Base-by-base conservation (phyloP, 345 rosid genomes). In the Clausena lansium region DNA sequence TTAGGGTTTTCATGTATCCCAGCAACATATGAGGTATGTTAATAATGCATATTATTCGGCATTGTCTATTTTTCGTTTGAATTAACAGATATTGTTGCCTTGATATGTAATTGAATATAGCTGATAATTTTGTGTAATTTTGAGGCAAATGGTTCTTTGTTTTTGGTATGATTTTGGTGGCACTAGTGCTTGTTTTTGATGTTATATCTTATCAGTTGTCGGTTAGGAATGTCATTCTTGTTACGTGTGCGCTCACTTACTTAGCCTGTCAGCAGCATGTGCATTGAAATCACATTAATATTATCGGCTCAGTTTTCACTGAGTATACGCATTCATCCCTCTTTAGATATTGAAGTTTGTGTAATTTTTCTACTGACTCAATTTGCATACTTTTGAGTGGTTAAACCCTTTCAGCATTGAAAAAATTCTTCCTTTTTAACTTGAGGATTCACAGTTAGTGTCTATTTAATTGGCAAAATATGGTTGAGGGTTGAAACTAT, bases 1-100 rank as follows among this genome's bases (percentile, higher is more conserved):
- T 90, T 0, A 82, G 94, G 83, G 94, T 88, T 58, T 88, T 87
- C 88, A 88, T 85, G 87, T 83, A 88, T 38, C 91, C 89, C 22
- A 84, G 84, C 76, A 82, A 86, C 85, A 85, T 82, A 75, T 87
- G 81, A 88, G 81, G 81, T 78, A 57, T 20, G 72, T 30, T 75
- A 6, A 8, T 9, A 8, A 15, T 76, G 27, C 19, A 39, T 19
- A 6, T 28, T 9, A 20, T 22, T 7, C 5, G 9, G 35, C 39
- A 8, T 5, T 58, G 3, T 25, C 38, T 36, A 1, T 22, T 55
- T 54, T 22, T 30, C 13, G 45, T n/a, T 55, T 17, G 6, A 45
- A 14, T 45, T 45, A 13, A 13, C 50, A 41, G 50, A 45, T 11
- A 45, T n/a, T 13, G 1, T 30, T 62, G 32, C 20, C 13, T 62